Evolutionary conservation across 192 early-diverging fungal genomes (phyloP).

Genomic region (Umbelopsis isabellina): DNA sequence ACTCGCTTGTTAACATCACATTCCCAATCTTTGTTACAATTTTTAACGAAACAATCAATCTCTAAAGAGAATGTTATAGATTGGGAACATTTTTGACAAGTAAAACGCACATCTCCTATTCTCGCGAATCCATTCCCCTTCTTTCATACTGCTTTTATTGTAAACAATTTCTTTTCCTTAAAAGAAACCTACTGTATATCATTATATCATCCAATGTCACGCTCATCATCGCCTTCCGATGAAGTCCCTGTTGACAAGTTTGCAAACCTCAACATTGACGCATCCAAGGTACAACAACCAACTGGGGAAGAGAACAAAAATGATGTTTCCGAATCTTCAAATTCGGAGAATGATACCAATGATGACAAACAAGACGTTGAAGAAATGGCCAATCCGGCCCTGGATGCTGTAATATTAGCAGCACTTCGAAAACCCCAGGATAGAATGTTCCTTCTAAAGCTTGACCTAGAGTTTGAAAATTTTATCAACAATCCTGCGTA

Average conservation of each 20-base stretch:
- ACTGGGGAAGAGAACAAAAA: neutral
- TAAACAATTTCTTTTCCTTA: neutral
- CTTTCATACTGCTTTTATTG: neutral
- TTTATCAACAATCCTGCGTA: slow-evolving; percentile 65
- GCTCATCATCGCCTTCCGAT: neutral
- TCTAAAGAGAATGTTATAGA: slow-evolving; percentile 6
- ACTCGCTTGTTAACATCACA: no score
- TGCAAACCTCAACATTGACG: neutral
- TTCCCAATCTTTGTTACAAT: neutral
- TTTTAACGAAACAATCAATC: neutral
- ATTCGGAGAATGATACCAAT: slow-evolving; percentile 2
- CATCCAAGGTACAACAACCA: neutral
- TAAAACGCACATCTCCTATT: neutral
- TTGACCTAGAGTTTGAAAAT: slow-evolving; percentile 64
- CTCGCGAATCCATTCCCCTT: neutral
- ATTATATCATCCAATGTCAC: neutral
- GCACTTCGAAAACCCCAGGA: slow-evolving; percentile 66
- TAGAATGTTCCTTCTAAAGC: slow-evolving; percentile 67
- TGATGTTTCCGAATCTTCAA: neutral
- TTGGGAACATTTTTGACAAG: slow-evolving; percentile 11
- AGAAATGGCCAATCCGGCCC: slow-evolving; percentile 21
- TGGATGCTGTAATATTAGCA: slow-evolving; percentile 65
- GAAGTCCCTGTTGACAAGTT: slow-evolving; percentile 3
- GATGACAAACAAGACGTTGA: slow-evolving; percentile 2
- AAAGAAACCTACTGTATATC: neutral